Evolutionary conservation across 805 yeast genomes (phyloP).

Genomic region (Debaryomyces tyrocola): DNA sequence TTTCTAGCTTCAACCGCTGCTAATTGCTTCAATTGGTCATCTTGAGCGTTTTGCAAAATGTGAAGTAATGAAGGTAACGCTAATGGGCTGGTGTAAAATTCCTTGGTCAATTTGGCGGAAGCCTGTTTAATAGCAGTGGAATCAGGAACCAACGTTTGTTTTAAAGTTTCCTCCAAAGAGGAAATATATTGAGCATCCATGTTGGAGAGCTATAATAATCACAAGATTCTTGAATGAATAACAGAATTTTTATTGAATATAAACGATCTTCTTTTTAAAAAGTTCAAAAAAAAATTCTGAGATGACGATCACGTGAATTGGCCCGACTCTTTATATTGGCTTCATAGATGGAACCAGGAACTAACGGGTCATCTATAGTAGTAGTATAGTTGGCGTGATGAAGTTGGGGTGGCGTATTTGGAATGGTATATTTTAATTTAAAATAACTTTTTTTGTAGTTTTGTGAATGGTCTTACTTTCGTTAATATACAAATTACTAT

Average conservation of each 20-base stretch:
- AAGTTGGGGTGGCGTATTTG: too few relatives aligned
- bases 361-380: too few relatives aligned
- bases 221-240: neutral
- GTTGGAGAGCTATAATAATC: conserved; percentile 3
- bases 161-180: conserved; percentile 75
- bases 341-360: too few relatives aligned
- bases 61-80: conserved; percentile 83
- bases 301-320: conserved; percentile 7
- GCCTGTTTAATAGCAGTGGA: conserved; percentile 81
- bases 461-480: too few relatives aligned
- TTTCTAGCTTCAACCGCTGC: conserved; percentile 98
- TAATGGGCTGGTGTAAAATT: conserved; percentile 67
- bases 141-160: conserved; percentile 79
- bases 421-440: too few relatives aligned
- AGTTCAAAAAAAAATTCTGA: conserved; percentile 7
- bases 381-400: too few relatives aligned
- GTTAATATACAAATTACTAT: too few relatives aligned
- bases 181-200: conserved; percentile 74
- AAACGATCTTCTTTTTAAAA: too few relatives aligned
- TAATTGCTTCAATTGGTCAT: conserved; percentile 76
- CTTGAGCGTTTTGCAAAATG: conserved; percentile 67
- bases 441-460: too few relatives aligned
- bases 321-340: too few relatives aligned
- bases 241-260: too few relatives aligned
- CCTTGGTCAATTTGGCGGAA: conserved; percentile 67